These are phyloP conservation scores for Agastache rugosa DNA, from an alignment of 257 asterid genomes.

Conservation along the genomic window DNA sequence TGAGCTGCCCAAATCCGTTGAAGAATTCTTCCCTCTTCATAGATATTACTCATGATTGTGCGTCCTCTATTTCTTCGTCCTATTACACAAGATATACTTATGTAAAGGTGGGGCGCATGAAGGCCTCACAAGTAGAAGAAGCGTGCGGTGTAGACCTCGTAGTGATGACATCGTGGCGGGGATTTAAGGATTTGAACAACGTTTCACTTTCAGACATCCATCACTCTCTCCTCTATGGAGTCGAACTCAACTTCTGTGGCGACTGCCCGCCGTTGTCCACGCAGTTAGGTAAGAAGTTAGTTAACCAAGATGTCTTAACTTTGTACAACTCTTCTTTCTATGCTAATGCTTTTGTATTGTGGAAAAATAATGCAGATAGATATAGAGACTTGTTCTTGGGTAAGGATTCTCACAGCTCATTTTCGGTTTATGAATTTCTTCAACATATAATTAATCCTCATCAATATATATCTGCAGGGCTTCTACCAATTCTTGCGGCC, in stretches of 20 bases:
- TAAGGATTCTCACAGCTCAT: neutral
- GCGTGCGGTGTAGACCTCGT: neutral
- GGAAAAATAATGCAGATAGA: neutral
- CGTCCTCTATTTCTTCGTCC: neutral
- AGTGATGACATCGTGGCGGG: neutral
- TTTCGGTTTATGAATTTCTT: too few relatives aligned
- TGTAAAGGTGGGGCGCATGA: slow-evolving; percentile 4
- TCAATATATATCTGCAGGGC: neutral
- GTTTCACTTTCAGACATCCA: slow-evolving; percentile 24
- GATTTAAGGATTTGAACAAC: slow-evolving; percentile 1
- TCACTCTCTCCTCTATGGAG: slow-evolving; percentile 14
- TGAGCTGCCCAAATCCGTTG: neutral
- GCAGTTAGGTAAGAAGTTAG: neutral
- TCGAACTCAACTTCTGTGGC: neutral
- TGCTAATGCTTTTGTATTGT: neutral
- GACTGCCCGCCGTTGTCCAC: neutral
- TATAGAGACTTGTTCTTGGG: neutral
- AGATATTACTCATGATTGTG: neutral
- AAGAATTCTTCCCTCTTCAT: slow-evolving; percentile 1
- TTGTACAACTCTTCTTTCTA: neutral
- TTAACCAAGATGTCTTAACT: too few relatives aligned
- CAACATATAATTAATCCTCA: neutral
- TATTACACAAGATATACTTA: neutral
- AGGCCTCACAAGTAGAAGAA: neutral
- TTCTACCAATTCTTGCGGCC: neutral